Conservation (phyloP, 1,284 basidiomycete species). For the Entoloma clypeatum region DNA sequence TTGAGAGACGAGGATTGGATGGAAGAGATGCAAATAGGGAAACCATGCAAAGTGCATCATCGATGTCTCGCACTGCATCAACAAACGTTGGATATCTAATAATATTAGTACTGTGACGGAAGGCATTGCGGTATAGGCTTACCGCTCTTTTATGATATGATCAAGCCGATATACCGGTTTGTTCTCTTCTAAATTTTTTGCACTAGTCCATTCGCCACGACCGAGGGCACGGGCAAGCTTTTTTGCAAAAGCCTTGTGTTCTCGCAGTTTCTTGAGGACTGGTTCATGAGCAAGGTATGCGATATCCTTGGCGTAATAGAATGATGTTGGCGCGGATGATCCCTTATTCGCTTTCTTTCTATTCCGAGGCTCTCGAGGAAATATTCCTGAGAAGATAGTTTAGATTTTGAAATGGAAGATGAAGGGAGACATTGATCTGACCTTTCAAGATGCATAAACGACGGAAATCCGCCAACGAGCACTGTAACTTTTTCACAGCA, state of each 20-base stretch:
- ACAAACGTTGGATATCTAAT: slow-evolving; percentile 94
- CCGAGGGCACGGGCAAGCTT: slow-evolving; percentile 94
- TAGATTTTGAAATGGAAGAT: slow-evolving; percentile 12
- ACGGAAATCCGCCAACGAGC: slow-evolving; percentile 95
- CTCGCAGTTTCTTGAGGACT: slow-evolving; percentile 89
- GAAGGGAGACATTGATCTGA: slow-evolving; percentile 26
- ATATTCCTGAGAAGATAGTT: slow-evolving; percentile 74
- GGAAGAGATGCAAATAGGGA: slow-evolving; percentile 91
- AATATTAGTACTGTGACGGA: slow-evolving; percentile 11
- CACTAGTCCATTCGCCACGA: slow-evolving; percentile 90
- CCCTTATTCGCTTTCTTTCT: slow-evolving; percentile 97
- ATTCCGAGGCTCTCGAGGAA: slow-evolving; percentile 92
- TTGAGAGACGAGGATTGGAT: slow-evolving; percentile 75
- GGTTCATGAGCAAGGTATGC: slow-evolving; percentile 98
- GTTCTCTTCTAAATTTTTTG: slow-evolving; percentile 91
- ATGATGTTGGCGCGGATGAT: slow-evolving; percentile 93
- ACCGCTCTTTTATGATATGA: slow-evolving; percentile 98
- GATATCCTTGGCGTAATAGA: slow-evolving; percentile 99
- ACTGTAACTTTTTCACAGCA: slow-evolving; percentile 91
- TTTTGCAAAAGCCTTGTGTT: slow-evolving; percentile 99
- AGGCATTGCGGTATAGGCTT: slow-evolving; percentile 21
- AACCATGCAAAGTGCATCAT: slow-evolving; percentile 95
- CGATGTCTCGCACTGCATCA: slow-evolving; percentile 93
- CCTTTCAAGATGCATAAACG: slow-evolving; percentile 98
- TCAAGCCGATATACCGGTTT: slow-evolving; percentile 89